These are phyloP conservation scores for Russula virescens DNA, from an alignment of 768 basidiomycete species.

Conservation along the genomic window DNA sequence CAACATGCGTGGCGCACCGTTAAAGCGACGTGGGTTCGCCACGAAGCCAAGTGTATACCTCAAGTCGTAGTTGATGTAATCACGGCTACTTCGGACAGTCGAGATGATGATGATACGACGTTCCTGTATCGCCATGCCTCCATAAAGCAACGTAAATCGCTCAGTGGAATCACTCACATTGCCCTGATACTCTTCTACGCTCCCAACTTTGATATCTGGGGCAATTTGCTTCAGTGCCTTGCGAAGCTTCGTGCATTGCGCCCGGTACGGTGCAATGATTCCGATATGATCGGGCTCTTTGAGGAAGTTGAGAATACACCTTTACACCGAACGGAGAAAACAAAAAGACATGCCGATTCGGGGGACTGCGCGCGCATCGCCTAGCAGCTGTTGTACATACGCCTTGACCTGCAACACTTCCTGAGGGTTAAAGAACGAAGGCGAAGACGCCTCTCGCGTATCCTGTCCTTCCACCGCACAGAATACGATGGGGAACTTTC, in stretches of 20 bases:
- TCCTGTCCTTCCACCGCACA: constrained; percentile 64
- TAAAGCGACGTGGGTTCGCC: constrained; percentile 30
- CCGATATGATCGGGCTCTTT: constrained; percentile 51
- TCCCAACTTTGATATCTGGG: constrained; percentile 49
- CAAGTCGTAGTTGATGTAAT: constrained; percentile 23
- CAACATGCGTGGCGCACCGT: constrained; percentile 21
- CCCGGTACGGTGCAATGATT: constrained; percentile 57
- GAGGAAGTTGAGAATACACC: background rate
- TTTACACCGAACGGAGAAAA: background rate
- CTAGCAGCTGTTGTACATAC: constrained; percentile 33
- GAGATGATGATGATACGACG: constrained; percentile 38
- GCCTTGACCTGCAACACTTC: constrained; percentile 49
- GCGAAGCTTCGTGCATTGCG: constrained; percentile 35
- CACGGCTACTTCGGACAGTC: constrained; percentile 35
- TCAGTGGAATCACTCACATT: constrained; percentile 34
- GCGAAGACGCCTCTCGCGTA: constrained; percentile 58
- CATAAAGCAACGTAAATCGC: background rate
- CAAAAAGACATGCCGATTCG: constrained; percentile 34
- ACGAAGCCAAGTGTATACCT: constrained; percentile 30
- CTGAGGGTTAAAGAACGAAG: constrained; percentile 66
- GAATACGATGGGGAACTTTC: constrained; percentile 45
- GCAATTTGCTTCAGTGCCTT: constrained; percentile 31
- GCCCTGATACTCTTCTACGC: constrained; percentile 64
- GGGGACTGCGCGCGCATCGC: constrained; percentile 28
- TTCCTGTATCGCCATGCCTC: constrained; percentile 28